Base-by-base conservation (phyloP, 148 eudicot genomes). In the Cornus florida region DNA sequence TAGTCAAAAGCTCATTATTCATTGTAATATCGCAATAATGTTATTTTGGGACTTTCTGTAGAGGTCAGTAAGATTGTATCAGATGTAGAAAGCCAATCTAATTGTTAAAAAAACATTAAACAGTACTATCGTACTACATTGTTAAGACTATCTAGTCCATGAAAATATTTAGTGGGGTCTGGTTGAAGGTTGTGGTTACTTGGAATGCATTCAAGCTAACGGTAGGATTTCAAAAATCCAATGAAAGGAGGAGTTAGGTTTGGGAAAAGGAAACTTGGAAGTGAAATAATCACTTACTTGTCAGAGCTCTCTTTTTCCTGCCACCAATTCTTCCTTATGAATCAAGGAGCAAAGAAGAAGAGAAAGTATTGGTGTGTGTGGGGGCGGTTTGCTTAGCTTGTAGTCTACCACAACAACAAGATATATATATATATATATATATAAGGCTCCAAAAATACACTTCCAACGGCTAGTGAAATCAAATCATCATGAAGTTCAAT, bases 371-470 rank as follows among this genome's bases (percentile, higher is more conserved):
- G 84, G 81, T 62, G 74, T 32, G 46, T 74, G 74, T 77, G 81
- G 82, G 79, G 79, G 71, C 60, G 24, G 50, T 83, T 84, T 84
- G 84, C 89, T 87, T 87, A 82, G 56, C 85, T 87, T 87, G 74
- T 62, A 87, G 83, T 87, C 78, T 57, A 84, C 77, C 81, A 24
- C 76, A 70, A 39, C 39, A 20, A 41, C 14, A 38, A 67, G 70
- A 32, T 41, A 28, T n/a, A n/a, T n/a, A n/a, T n/a, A n/a, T n/a
- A n/a, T n/a, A 28, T 28, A 28, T 28, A 28, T 28, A 28, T 28
- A 1, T 28, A 23, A 59, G 13, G 20, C n/a, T 28, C 23, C 75
- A 71, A 22, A 50, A 39, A 43, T 12, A 64, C 70, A 62, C 20
- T 79, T 64, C 62, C 11, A 24, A 48, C 10, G 39, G 60, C 32